These are phyloP conservation scores for Aspergillus funiculosus DNA, from an alignment of 495 filamentous ascomycete genomes.

Conservation along the genomic window DNA sequence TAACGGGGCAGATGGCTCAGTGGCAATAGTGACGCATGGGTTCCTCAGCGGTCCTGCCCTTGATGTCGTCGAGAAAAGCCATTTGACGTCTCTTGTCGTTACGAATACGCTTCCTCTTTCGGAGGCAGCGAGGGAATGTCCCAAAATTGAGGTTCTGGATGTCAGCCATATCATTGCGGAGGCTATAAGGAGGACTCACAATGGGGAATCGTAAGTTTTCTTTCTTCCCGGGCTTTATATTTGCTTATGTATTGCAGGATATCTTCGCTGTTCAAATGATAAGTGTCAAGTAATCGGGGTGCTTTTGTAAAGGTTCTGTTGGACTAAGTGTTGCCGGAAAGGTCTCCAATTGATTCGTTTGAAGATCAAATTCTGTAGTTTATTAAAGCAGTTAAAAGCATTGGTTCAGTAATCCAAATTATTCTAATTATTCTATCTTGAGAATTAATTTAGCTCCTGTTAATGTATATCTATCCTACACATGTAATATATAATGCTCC, in stretches of 20 bases:
- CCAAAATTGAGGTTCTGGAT: conserved; percentile 83
- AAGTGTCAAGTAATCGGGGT: too few species aligned
- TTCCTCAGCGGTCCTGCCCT: conserved; percentile 90
- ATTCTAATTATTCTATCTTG: too few species aligned
- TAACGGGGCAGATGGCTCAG: conserved; percentile 79
- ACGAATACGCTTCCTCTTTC: conserved; percentile 94
- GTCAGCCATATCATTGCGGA: conserved; percentile 79
- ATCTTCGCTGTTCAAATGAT: conserved; percentile 1
- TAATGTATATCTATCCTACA: too few species aligned
- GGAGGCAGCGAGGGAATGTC: conserved; percentile 63
- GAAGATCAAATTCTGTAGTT: too few species aligned
- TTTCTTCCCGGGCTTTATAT: too few species aligned
- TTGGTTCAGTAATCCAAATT: too few species aligned
- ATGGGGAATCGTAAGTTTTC: conserved; percentile 87
- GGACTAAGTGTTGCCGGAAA: too few species aligned
- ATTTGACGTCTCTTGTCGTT: conserved; percentile 72
- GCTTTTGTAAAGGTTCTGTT: too few species aligned
- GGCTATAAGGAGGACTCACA: conserved; percentile 77
- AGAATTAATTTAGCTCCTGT: too few species aligned
- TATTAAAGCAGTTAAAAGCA: too few species aligned
- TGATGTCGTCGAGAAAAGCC: conserved; percentile 78
- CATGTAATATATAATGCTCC: too few species aligned
- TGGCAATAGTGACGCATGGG: conserved; percentile 94
- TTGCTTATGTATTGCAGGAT: background rate
- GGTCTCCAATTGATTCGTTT: too few species aligned